Conservation (phyloP, 2,329 filamentous ascomycete genomes). For the Phaeophleospora eucalypticola region DNA sequence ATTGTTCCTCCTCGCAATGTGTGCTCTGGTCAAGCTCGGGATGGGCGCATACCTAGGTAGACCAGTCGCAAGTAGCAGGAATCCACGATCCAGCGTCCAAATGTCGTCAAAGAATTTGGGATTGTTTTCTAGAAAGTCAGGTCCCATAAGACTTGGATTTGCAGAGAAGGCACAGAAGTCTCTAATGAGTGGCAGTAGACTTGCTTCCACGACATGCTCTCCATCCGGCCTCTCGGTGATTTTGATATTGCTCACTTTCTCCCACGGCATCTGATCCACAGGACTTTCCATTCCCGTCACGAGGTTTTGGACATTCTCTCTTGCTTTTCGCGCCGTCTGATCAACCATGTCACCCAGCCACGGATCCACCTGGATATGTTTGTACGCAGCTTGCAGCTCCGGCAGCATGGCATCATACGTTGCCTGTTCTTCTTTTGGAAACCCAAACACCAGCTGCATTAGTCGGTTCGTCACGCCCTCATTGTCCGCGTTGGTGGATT, state of each 20-base stretch:
- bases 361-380: constrained; percentile 47
- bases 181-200: constrained; percentile 50
- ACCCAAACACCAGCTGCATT: constrained; percentile 40
- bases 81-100: constrained; percentile 52
- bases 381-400: constrained; percentile 32
- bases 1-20: constrained; percentile 35
- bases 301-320: constrained; percentile 50
- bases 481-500: constrained; percentile 29
- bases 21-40: constrained; percentile 47
- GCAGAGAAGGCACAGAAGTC: constrained; percentile 54
- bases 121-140: constrained; percentile 49
- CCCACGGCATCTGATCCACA: constrained; percentile 61
- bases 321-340: constrained; percentile 37
- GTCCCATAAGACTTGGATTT: constrained; percentile 50
- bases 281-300: constrained; percentile 56
- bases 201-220: constrained; percentile 48
- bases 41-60: constrained; percentile 54
- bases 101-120: constrained; percentile 53
- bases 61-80: constrained; percentile 52
- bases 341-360: constrained; percentile 42
- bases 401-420: constrained; percentile 36
- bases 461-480: constrained; percentile 26
- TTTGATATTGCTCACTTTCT: constrained; percentile 48
- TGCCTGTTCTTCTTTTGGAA: constrained; percentile 33
- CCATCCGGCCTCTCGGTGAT: constrained; percentile 38